Evolutionary conservation across 75 land plant species (phyloP).

Genomic region (Chamaecyparis obtusa): DNA sequence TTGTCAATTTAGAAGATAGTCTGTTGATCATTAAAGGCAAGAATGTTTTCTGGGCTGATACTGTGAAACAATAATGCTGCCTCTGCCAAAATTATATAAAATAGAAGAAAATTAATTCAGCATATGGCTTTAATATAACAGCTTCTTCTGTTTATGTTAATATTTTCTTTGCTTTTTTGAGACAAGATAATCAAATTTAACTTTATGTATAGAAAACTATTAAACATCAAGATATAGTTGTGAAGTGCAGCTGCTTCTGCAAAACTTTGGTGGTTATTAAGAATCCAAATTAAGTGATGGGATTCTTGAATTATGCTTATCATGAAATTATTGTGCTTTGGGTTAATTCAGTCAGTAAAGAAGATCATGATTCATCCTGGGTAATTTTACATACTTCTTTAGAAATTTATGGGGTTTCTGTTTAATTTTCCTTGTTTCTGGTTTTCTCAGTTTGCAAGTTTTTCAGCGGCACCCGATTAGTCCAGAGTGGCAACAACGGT

Average conservation of each 20-base stretch:
- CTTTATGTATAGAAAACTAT: neutral
- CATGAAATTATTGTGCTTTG: neutral
- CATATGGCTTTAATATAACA: too few relatives aligned
- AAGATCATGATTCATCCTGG: neutral
- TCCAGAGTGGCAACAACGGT: conserved; percentile 46
- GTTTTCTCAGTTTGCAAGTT: conserved; percentile 27
- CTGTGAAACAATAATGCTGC: too few relatives aligned
- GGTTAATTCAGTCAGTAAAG: neutral
- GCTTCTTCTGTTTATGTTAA: neutral
- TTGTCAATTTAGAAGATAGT: too few relatives aligned
- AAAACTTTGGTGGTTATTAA: neutral
- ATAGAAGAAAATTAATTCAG: too few relatives aligned
- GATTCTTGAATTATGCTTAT: neutral
- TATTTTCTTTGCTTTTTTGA: neutral
- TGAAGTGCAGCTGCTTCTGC: neutral
- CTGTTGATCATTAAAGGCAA: too few relatives aligned
- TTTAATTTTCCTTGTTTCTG: conserved; percentile 1
- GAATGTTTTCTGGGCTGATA: neutral
- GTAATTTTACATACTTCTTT: neutral
- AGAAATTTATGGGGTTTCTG: neutral
- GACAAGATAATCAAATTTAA: neutral
- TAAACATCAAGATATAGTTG: neutral
- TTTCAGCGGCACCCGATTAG: conserved; percentile 32
- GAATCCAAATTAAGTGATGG: neutral
- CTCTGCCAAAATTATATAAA: too few relatives aligned